Evolutionary conservation across 2,329 filamentous ascomycete genomes (phyloP).

Genomic region (Dactylellina cionopaga): DNA sequence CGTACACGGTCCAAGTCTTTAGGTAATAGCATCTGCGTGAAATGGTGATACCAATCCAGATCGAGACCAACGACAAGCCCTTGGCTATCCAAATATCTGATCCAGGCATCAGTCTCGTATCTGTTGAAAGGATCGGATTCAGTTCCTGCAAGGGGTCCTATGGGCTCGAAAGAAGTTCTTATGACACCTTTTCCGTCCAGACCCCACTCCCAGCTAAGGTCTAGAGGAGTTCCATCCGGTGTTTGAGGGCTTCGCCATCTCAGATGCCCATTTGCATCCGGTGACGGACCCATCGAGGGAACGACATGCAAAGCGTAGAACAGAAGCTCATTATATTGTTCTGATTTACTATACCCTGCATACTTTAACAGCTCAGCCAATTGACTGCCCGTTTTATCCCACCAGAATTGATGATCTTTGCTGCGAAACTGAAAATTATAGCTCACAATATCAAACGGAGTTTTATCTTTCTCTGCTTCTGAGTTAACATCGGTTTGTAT

Average conservation of each 20-base stretch:
- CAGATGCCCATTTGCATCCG: conserved; percentile 47
- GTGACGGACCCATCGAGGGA: conserved; percentile 55
- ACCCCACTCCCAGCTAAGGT: conserved; percentile 57
- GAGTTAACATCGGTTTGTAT: background rate
- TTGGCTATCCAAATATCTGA: conserved; percentile 51
- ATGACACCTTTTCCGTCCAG: conserved; percentile 53
- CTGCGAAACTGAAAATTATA: conserved; percentile 54
- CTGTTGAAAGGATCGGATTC: conserved; percentile 54
- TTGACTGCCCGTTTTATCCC: conserved; percentile 55
- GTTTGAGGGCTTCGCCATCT: conserved; percentile 55
- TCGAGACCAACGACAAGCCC: conserved; percentile 55
- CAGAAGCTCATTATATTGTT: conserved; percentile 56
- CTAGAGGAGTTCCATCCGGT: conserved; percentile 56
- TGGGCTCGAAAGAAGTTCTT: conserved; percentile 56
- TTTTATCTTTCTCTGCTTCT: background rate
- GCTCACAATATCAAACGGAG: conserved; percentile 55
- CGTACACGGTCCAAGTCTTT: conserved; percentile 23
- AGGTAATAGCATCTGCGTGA: conserved; percentile 52
- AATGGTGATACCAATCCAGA: conserved; percentile 55
- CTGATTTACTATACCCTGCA: conserved; percentile 55
- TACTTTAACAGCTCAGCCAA: conserved; percentile 56
- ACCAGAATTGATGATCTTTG: conserved; percentile 56
- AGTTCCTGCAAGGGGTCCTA: conserved; percentile 54
- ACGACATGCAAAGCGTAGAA: conserved; percentile 56
- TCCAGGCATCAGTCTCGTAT: conserved; percentile 53